Base-by-base conservation (phyloP, 1,284 basidiomycete genomes). In the Ustilago sp. region DNA sequence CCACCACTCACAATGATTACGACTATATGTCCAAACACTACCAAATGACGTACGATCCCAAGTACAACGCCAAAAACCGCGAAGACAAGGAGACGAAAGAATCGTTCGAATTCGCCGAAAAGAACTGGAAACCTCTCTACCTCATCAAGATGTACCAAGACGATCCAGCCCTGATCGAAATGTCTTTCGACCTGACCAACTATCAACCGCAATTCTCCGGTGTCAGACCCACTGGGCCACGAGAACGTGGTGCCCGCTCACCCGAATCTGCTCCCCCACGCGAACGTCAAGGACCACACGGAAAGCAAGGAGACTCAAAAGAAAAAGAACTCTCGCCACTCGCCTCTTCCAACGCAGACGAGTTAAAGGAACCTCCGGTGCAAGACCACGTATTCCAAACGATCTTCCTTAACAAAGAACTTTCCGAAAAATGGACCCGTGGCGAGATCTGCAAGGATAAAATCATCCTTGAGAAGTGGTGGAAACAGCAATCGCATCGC, bases 331-430 rank as follows among this genome's bases (percentile, higher is more conserved):
- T 74, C 31, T 74, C 76, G 17, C 52, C 32, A 45, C 54, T 68
- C 12, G 61, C 68, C 34, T 72, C 68, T 1, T 28, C 41, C 51
- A 63, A 72, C n/a, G 63, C 69, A 0, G n/a, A 52, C 4, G 63
- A 64, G 1, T 57, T 68, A 28, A 71, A 71, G 38, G 69, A 77
- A 47, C 76, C 87, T 0, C 85, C 87, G 2, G 74, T 88, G 34
- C 81, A 88, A 61, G 68, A 87, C 62, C 90, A 90, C 77, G 88
- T 91, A n/a, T 91, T 90, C 84, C 90, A 91, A 85, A 91, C 90
- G 11, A 91, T 91, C 79, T 91, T 90, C 83, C 87, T 91, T 23
- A 89, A 91, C 82, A 87, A 89, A 35, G 87, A 88, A 32, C 88
- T 87, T 41, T 84, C 87, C 51, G 60, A 88, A 3, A 83, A 88